phyloP scores from a whole-genome alignment of 1,139 yeast species.

The Casaregolazyma suthepensis region DNA sequence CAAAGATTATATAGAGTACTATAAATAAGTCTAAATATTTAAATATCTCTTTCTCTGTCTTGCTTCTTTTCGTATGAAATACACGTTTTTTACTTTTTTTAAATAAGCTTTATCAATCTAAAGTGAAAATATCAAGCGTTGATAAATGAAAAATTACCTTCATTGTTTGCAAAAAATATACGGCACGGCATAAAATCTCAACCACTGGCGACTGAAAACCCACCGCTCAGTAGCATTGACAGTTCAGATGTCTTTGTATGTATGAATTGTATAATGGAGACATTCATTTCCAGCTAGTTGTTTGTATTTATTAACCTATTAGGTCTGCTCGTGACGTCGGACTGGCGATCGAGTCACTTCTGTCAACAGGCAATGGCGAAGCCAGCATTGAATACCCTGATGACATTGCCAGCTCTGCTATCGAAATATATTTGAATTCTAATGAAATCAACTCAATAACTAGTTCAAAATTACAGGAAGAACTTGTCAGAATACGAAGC shows the following conservation, averaged over 20 bases:
- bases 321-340: not conserved
- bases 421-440: not conserved
- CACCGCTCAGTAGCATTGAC: not conserved
- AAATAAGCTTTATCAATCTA: no score
- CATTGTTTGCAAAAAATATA: not conserved
- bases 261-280: not conserved
- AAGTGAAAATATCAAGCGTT: no score
- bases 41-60: not conserved
- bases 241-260: not conserved
- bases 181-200: not conserved
- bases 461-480: conserved; percentile 43
- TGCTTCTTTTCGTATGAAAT: no score
- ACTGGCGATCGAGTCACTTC: not conserved
- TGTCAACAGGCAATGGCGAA: not conserved
- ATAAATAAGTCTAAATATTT: no score
- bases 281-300: not conserved
- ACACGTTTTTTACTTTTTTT: no score
- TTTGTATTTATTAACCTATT: not conserved
- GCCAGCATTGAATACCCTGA: not conserved
- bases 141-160: not conserved
- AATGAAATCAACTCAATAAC: conserved; percentile 28
- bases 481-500: conserved; percentile 42
- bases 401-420: not conserved
- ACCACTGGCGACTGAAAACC: not conserved
- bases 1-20: not conserved